These are phyloP conservation scores for Ganoderma boninense DNA, from an alignment of 1,284 basidiomycete species.

Conservation along the genomic window DNA sequence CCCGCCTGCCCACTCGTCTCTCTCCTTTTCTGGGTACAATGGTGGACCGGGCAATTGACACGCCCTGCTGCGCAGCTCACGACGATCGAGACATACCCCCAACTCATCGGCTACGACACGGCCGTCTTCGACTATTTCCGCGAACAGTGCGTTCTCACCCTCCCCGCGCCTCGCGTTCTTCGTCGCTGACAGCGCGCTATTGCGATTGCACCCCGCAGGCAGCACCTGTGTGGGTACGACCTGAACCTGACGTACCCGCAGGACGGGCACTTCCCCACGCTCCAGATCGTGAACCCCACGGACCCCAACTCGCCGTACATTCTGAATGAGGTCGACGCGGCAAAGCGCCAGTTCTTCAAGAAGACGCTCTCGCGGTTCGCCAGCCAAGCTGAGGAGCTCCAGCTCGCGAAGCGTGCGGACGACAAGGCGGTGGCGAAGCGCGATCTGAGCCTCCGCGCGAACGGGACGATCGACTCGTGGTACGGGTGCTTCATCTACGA, in stretches of 20 bases:
- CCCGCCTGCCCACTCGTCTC: neutral
- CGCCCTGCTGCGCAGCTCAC: conserved; percentile 47
- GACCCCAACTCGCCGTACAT: conserved; percentile 10
- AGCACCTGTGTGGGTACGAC: conserved; percentile 69
- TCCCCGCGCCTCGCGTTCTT: neutral
- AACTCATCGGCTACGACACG: conserved; percentile 74
- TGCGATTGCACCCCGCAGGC: conserved; percentile 45
- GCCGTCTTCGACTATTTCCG: conserved; percentile 73
- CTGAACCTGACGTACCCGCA: conserved; percentile 78
- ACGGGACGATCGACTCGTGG: conserved; percentile 45
- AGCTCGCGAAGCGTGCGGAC: conserved; percentile 11
- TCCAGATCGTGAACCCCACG: conserved; percentile 25
- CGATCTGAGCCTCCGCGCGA: conserved; percentile 37
- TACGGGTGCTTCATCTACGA: conserved; percentile 47
- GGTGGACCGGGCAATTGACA: neutral
- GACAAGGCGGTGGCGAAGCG: conserved; percentile 28
- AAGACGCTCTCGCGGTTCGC: conserved; percentile 14
- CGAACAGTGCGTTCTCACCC: conserved; percentile 59
- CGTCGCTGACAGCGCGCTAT: neutral
- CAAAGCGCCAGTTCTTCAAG: conserved; percentile 16
- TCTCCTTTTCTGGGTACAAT: too few relatives aligned
- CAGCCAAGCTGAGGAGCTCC: conserved; percentile 5
- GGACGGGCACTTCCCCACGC: conserved; percentile 58
- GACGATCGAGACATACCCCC: conserved; percentile 74
- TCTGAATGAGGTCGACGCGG: neutral